A percentile compares a stretch with the other conserved stretches of the same genome.
Evolutionary conservation across 768 basidiomycete genomes (phyloP).

Genomic region (Auriscalpium vulgare): DNA sequence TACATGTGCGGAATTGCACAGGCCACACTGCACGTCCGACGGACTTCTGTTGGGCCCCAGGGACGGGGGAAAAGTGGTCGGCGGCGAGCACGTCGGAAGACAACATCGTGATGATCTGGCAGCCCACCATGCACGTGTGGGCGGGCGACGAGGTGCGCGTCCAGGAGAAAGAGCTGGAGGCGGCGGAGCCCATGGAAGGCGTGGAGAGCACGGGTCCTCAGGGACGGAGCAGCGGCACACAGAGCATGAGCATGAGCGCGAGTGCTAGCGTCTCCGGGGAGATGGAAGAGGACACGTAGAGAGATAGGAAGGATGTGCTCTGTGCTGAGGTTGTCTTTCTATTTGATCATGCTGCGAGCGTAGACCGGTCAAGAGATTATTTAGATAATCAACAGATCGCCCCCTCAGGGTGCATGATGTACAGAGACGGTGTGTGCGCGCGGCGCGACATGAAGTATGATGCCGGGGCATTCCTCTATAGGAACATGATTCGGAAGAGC

Average conservation of each 20-base stretch:
- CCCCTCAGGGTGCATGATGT: not conserved
- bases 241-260: conserved; percentile 57
- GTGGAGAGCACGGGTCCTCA: conserved; percentile 35
- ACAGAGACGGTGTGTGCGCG: not conserved
- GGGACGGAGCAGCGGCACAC: conserved; percentile 23
- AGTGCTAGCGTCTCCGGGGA: conserved; percentile 41
- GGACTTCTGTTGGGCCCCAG: conserved; percentile 95
- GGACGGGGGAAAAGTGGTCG: conserved; percentile 75
- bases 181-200: conserved; percentile 66
- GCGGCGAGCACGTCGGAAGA: conserved; percentile 88
- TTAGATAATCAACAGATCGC: not conserved
- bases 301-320: not conserved
- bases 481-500: conserved; percentile 55
- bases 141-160: conserved; percentile 83
- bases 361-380: not conserved
- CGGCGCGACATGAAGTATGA: not conserved
- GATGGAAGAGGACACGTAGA: conserved; percentile 28
- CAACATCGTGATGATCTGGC: conserved; percentile 96
- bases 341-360: not conserved
- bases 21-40: conserved; percentile 86
- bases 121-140: conserved; percentile 91
- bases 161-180: conserved; percentile 77
- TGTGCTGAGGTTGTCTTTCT: not conserved
- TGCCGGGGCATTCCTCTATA: conserved; percentile 28
- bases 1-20: conserved; percentile 21